Evolutionary conservation across 352 stramenopile species (phyloP).

Genomic region (Albugo laibachii): DNA sequence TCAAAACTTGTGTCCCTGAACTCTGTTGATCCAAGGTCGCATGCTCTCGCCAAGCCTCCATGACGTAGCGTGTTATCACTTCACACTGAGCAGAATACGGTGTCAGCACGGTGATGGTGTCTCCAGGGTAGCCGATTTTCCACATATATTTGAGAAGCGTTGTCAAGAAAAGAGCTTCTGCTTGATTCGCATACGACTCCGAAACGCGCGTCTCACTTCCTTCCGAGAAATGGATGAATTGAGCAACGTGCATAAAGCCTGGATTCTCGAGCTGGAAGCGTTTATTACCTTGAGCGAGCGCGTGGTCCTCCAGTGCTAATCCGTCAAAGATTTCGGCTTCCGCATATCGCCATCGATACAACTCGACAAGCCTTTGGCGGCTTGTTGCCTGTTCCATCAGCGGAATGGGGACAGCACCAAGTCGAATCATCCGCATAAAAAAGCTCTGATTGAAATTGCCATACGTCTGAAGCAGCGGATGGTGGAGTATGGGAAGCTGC

Average conservation of each 20-base stretch:
- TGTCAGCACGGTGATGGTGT: conserved; percentile 87
- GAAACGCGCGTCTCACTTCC: conserved; percentile 44
- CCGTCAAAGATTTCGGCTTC: conserved; percentile 6
- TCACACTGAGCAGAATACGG: conserved; percentile 91
- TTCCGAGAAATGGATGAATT: conserved; percentile 74
- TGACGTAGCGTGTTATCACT: conserved; percentile 79
- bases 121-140: conserved; percentile 78
- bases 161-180: conserved; percentile 88
- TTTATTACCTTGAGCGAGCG: too few species aligned
- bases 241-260: conserved; percentile 77
- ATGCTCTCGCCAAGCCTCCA: conserved; percentile 7
- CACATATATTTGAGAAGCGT: conserved; percentile 86
- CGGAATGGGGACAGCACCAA: conserved; percentile 82
- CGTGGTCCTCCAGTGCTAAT: conserved; percentile 6
- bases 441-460: conserved; percentile 88
- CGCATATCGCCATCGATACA: conserved; percentile 79
- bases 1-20: conserved; percentile 42
- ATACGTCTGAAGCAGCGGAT: conserved; percentile 72
- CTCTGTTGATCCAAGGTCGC: conserved; percentile 5
- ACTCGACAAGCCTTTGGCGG: conserved; percentile 59
- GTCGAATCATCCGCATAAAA: conserved; percentile 85
- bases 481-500: conserved; percentile 83
- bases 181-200: conserved; percentile 88
- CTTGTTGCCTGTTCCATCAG: conserved; percentile 84
- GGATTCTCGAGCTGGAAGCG: conserved; percentile 56